These are phyloP conservation scores for Amaranthus palmeri DNA, from an alignment of 148 eudicot species.

Conservation along the genomic window DNA sequence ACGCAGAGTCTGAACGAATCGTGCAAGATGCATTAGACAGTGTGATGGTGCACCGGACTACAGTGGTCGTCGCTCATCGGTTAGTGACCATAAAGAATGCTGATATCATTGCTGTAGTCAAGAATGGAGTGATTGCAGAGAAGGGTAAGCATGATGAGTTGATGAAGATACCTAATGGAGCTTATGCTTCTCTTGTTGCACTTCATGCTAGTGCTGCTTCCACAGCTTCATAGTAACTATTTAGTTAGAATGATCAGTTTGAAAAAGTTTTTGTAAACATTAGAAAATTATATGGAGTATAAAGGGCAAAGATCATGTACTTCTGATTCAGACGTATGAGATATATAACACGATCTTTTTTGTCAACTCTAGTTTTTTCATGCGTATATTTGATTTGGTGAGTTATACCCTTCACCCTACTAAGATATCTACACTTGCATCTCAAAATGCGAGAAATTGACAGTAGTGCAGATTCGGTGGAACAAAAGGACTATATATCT, in stretches of 20 bases:
- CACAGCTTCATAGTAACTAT: background rate
- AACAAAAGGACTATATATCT: too few species aligned
- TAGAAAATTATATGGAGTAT: background rate
- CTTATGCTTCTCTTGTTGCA: constrained; percentile 70
- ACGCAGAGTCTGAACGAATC: constrained; percentile 65
- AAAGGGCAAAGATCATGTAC: too few species aligned
- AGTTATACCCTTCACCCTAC: too few species aligned
- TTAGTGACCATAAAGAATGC: constrained; percentile 56
- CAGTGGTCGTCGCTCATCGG: constrained; percentile 77
- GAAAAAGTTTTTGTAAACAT: background rate
- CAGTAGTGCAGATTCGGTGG: too few species aligned
- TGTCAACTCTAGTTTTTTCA: too few species aligned
- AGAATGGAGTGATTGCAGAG: constrained; percentile 67
- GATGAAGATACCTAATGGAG: constrained; percentile 50
- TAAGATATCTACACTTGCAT: too few species aligned
- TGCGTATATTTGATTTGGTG: too few species aligned
- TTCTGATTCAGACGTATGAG: too few species aligned
- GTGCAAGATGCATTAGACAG: constrained; percentile 81
- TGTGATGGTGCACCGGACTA: constrained; percentile 69
- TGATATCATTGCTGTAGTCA: constrained; percentile 62
- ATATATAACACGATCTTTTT: too few species aligned
- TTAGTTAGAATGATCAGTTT: background rate
- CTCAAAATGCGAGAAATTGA: too few species aligned
- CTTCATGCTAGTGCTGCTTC: constrained; percentile 37
- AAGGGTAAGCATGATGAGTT: constrained; percentile 69